These are phyloP conservation scores for Daldinia sp. DNA, from an alignment of 2,329 filamentous ascomycete species.

Conservation along the genomic window DNA sequence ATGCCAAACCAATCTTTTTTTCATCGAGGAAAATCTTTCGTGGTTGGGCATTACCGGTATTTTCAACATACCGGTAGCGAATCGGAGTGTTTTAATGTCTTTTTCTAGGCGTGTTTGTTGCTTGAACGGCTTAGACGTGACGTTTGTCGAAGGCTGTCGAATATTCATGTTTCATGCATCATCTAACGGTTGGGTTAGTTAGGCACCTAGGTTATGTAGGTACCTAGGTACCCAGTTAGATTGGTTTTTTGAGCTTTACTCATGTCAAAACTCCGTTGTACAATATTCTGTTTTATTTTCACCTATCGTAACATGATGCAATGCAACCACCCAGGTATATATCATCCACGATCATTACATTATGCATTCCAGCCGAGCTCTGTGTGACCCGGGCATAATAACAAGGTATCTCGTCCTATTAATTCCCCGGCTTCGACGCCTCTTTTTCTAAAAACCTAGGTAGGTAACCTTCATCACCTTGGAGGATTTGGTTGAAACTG, in stretches of 20 bases:
- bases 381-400: conserved; percentile 29
- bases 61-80: not conserved
- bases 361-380: conserved; percentile 35
- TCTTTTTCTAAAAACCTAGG: not conserved
- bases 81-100: not conserved
- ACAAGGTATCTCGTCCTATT: conserved; percentile 6
- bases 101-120: too few species aligned
- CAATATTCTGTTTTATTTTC: not conserved
- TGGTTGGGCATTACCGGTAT: not conserved
- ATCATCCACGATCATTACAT: conserved; percentile 28
- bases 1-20: not conserved
- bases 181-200: too few species aligned
- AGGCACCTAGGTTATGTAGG: too few species aligned
- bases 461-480: not conserved
- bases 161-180: too few species aligned
- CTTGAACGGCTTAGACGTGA: not conserved
- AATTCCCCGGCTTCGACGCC: conserved; percentile 3
- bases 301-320: not conserved
- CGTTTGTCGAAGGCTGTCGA: too few species aligned
- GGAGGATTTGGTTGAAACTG: conserved; percentile 29
- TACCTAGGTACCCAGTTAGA: too few species aligned
- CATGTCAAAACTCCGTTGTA: not conserved
- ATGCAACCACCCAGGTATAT: conserved; percentile 11
- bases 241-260: too few species aligned
- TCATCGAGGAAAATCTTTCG: not conserved